Conservation (phyloP, 2,329 filamentous ascomycete species). For the Cladosporium oxysporum region DNA sequence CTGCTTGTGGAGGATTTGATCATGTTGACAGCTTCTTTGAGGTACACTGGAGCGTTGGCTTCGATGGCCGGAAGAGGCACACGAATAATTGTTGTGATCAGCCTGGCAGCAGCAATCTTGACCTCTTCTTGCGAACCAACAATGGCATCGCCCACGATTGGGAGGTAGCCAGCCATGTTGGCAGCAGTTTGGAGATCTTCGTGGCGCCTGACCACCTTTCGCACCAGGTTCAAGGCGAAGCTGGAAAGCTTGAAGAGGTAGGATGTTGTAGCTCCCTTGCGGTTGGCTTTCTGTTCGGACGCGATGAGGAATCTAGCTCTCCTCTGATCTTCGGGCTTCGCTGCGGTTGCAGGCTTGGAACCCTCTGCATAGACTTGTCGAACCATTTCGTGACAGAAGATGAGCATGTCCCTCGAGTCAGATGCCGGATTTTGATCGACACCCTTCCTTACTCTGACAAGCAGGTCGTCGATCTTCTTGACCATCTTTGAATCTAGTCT, state of each 20-base stretch:
- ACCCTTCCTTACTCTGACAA: conserved; percentile 80
- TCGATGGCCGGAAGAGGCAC: conserved; percentile 73
- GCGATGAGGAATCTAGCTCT: conserved; percentile 77
- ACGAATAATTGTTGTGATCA: conserved; percentile 83
- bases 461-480: conserved; percentile 85
- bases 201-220: conserved; percentile 83
- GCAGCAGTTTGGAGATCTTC: conserved; percentile 74
- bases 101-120: conserved; percentile 79
- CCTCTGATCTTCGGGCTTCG: conserved; percentile 54
- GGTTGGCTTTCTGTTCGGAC: conserved; percentile 59
- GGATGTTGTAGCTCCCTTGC: conserved; percentile 69
- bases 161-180: conserved; percentile 83
- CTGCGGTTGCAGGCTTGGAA: conserved; percentile 40
- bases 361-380: conserved; percentile 69
- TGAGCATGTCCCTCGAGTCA: conserved; percentile 76
- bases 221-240: conserved; percentile 84
- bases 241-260: conserved; percentile 84
- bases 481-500: conserved; percentile 81
- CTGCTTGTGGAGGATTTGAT: conserved; percentile 77
- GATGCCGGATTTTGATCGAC: conserved; percentile 79
- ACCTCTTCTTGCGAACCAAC: conserved; percentile 87
- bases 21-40: conserved; percentile 79
- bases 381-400: conserved; percentile 94
- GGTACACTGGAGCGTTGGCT: conserved; percentile 72
- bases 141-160: conserved; percentile 83